Percentiles rank a stretch among this genome's conserved stretches.
Evolutionary conservation across 371 early-diverging fungal species (phyloP).

Genomic region (Mucor lusitanicus): DNA sequence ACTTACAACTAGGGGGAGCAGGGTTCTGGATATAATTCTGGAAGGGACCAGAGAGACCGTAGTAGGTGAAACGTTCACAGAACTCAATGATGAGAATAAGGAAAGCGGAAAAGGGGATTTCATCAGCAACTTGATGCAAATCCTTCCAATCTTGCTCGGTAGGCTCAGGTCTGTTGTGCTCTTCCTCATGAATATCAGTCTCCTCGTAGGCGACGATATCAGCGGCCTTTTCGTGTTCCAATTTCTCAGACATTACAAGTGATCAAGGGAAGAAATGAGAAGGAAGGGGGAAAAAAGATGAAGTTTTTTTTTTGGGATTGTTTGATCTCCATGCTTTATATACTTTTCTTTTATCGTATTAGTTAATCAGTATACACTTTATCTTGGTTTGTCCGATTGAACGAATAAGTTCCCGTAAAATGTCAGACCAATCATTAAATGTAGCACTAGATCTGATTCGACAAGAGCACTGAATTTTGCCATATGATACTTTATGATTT

Average conservation of each 20-base stretch:
- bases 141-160: slow-evolving; percentile 47
- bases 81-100: slow-evolving; percentile 51
- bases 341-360: slow-evolving; percentile 1
- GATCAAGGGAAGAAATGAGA: background rate
- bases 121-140: slow-evolving; percentile 42
- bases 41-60: slow-evolving; percentile 55
- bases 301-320: background rate
- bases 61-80: slow-evolving; percentile 77
- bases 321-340: background rate
- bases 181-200: slow-evolving; percentile 10
- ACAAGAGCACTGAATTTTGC: background rate
- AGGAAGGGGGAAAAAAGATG: background rate
- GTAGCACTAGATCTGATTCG: slow-evolving; percentile 1
- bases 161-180: slow-evolving; percentile 33
- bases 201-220: slow-evolving; percentile 5
- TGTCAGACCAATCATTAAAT: background rate
- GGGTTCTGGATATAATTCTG: slow-evolving; percentile 66
- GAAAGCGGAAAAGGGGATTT: slow-evolving; percentile 42
- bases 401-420: slow-evolving; percentile 2
- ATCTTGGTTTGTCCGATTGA: background rate
- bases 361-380: background rate
- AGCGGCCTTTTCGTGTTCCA: slow-evolving; percentile 15
- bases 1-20: slow-evolving; percentile 43
- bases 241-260: slow-evolving; percentile 18
- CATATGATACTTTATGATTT: slow-evolving; percentile 9